A percentile compares a stretch with the other conserved stretches of the same genome.
These are phyloP conservation scores for Calonectria henricotiae DNA, from an alignment of 2,329 filamentous ascomycete species.

Conservation along the genomic window DNA sequence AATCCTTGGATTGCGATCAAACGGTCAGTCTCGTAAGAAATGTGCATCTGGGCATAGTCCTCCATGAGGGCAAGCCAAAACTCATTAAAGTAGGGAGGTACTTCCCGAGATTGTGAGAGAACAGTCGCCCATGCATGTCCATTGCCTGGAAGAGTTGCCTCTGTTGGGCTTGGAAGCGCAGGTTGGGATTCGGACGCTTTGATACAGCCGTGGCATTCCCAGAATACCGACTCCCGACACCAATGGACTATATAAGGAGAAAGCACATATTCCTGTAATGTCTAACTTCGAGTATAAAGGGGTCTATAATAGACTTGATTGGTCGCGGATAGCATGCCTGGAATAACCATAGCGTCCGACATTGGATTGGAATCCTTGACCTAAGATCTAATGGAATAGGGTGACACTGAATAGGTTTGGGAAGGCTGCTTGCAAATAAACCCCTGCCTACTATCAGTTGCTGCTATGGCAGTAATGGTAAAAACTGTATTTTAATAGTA, in stretches of 20 bases:
- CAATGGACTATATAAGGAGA: background rate
- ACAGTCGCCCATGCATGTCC: background rate
- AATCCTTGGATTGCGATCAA: constrained; percentile 6
- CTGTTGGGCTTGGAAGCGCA: background rate
- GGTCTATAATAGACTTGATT: background rate
- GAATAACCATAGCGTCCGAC: background rate
- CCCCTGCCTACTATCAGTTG: background rate
- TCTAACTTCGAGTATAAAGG: background rate
- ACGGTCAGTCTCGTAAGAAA: background rate
- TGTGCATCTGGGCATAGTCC: background rate
- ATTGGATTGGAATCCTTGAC: background rate
- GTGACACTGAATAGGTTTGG: background rate
- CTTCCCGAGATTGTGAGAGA: background rate
- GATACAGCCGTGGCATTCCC: background rate
- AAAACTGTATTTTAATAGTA: background rate
- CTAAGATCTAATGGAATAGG: background rate
- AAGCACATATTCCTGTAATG: background rate
- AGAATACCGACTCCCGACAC: background rate
- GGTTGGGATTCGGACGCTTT: background rate
- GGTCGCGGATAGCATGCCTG: background rate
- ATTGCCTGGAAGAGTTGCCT: background rate
- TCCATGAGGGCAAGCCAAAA: background rate
- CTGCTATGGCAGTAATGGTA: background rate
- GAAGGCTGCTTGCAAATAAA: background rate
- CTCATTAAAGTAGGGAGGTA: background rate